Percentiles rank a stretch among this genome's conserved stretches.
Evolutionary conservation across 306 rosid genomes (phyloP).

Genomic region (Acmispon strigosus): DNA sequence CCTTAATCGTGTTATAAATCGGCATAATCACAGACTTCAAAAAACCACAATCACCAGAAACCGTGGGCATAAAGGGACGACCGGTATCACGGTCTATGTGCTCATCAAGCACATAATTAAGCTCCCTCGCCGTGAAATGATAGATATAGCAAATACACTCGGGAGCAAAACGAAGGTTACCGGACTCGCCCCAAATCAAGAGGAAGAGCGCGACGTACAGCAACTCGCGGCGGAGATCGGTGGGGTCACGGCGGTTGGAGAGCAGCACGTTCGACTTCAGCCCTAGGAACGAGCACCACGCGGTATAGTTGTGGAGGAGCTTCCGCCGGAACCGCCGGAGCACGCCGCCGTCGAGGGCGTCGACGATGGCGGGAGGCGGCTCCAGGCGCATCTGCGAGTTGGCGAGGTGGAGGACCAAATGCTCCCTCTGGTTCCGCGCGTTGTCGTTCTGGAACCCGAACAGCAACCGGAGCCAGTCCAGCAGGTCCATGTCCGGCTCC

Average conservation of each 20-base stretch:
- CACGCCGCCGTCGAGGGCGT: slow-evolving; percentile 47
- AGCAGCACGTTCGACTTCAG: slow-evolving; percentile 38
- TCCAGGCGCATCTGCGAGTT: slow-evolving; percentile 89
- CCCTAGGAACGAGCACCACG: slow-evolving; percentile 81
- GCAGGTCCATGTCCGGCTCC: slow-evolving; percentile 56
- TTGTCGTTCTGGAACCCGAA: slow-evolving; percentile 81
- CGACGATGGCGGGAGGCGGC: slow-evolving; percentile 33
- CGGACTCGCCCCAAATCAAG: slow-evolving; percentile 87
- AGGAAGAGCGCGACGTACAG: slow-evolving; percentile 66
- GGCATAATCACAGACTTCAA: slow-evolving; percentile 73
- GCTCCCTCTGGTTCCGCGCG: slow-evolving; percentile 92
- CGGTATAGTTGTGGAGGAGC: slow-evolving; percentile 57
- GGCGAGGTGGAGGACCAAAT: slow-evolving; percentile 85
- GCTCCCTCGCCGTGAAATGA: slow-evolving; percentile 82
- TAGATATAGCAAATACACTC: slow-evolving; percentile 73
- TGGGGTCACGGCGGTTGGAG: slow-evolving; percentile 32
- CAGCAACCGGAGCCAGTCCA: slow-evolving; percentile 67
- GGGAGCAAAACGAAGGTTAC: slow-evolving; percentile 68
- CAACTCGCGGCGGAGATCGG: slow-evolving; percentile 52
- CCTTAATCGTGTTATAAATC: slow-evolving; percentile 51
- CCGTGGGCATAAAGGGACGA: slow-evolving; percentile 46
- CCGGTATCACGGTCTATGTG: slow-evolving; percentile 56
- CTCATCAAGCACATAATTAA: slow-evolving; percentile 54
- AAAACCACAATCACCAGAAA: slow-evolving; percentile 59
- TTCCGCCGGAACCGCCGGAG: slow-evolving; percentile 47